Conservation (phyloP, 345 rosid species). For the Boechera retrofracta region DNA sequence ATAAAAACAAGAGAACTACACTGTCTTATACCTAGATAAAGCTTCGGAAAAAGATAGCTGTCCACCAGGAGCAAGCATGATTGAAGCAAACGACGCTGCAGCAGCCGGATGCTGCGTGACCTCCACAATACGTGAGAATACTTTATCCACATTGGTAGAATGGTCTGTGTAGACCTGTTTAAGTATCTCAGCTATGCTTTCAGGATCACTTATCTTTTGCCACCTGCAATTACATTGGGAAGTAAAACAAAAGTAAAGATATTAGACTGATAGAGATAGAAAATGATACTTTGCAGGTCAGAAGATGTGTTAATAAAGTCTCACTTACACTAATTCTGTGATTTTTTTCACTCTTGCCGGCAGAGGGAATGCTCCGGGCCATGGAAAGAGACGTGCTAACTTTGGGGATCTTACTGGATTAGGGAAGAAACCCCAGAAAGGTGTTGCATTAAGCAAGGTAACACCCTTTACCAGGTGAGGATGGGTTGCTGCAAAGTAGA, state of each 20-base stretch:
- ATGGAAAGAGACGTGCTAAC: conserved; percentile 74
- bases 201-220: conserved; percentile 91
- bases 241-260: not conserved
- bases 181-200: conserved; percentile 79
- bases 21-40: conserved; percentile 51
- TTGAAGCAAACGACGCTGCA: conserved; percentile 91
- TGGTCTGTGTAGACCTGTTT: conserved; percentile 93
- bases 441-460: conserved; percentile 91
- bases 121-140: conserved; percentile 75
- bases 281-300: not conserved
- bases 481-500: conserved; percentile 83
- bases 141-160: conserved; percentile 78
- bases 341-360: conserved; percentile 80
- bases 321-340: conserved; percentile 69
- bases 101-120: conserved; percentile 91
- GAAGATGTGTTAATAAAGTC: not conserved
- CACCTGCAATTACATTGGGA: conserved; percentile 57
- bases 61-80: conserved; percentile 91
- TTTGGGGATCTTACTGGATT: conserved; percentile 77
- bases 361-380: conserved; percentile 94
- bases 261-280: not conserved
- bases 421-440: conserved; percentile 97
- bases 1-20: not conserved
- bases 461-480: conserved; percentile 91
- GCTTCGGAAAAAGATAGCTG: conserved; percentile 73